Percentiles rank a stretch among this genome's conserved stretches.
Conservation (phyloP, 805 yeast species). For the Pachysolen tannophilus region DNA sequence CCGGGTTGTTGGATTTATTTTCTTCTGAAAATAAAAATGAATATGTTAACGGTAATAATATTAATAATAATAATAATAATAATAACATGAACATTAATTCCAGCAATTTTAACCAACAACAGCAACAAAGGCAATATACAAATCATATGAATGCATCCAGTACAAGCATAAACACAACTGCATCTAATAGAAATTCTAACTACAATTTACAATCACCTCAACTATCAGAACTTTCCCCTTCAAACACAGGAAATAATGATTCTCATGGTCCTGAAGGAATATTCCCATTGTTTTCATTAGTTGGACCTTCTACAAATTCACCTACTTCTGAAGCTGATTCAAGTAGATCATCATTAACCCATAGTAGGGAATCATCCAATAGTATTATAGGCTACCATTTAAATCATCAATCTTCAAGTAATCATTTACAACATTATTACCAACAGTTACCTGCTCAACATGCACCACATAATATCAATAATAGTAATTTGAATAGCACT, state of each 20-base stretch:
- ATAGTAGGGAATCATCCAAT: no score
- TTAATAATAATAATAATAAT: no score
- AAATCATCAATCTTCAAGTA: no score
- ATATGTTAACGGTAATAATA: no score
- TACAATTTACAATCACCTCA: background rate
- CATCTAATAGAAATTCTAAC: background rate
- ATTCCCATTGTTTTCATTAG: background rate
- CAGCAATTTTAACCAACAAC: no score
- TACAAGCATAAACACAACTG: background rate
- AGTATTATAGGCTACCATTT: no score
- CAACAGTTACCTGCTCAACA: constrained; percentile 8
- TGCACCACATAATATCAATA: background rate
- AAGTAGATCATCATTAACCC: no score
- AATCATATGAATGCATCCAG: background rate
- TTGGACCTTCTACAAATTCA: background rate
- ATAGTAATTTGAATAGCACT: background rate
- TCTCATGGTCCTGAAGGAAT: background rate
- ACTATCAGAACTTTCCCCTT: background rate
- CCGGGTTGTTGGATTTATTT: background rate
- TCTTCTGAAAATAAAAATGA: background rate
- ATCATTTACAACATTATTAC: constrained; percentile 6
- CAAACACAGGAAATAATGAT: background rate
- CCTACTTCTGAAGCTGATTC: background rate
- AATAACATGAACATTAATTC: no score
- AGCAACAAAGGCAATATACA: no score